Evolutionary conservation across 345 rosid genomes (phyloP).

Genomic region (Eutrema yunnanense): DNA sequence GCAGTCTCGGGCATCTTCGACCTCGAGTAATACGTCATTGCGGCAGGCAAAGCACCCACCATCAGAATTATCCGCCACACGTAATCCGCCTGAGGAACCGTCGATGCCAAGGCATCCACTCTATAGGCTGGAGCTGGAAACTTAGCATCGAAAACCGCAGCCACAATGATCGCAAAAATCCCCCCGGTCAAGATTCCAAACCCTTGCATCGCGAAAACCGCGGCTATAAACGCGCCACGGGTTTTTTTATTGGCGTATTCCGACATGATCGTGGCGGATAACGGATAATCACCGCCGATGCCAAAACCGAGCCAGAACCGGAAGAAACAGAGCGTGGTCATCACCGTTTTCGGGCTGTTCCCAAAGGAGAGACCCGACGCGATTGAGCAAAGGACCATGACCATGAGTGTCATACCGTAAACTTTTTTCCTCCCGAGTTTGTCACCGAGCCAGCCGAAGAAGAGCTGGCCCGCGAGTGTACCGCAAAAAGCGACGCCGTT

Average conservation of each 20-base stretch:
- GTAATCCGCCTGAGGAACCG: constrained; percentile 65
- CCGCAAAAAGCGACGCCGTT: constrained; percentile 75
- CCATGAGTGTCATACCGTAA: constrained; percentile 70
- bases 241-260: constrained; percentile 87
- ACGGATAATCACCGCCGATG: constrained; percentile 78
- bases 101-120: constrained; percentile 41
- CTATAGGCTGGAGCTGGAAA: constrained; percentile 52
- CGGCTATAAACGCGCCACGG: constrained; percentile 81
- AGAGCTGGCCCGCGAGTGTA: constrained; percentile 65
- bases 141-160: constrained; percentile 45
- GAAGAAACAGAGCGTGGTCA: constrained; percentile 71
- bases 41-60: constrained; percentile 84
- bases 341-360: constrained; percentile 34
- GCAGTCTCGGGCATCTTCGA: constrained; percentile 93
- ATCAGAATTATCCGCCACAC: constrained; percentile 76
- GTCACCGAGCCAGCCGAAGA: constrained; percentile 85
- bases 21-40: constrained; percentile 71
- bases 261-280: constrained; percentile 81
- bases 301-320: constrained; percentile 88
- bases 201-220: constrained; percentile 95
- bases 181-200: constrained; percentile 81
- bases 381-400: constrained; percentile 60
- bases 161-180: constrained; percentile 48
- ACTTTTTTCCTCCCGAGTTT: constrained; percentile 70
- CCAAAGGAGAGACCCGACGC: constrained; percentile 74